These are phyloP conservation scores for Dryas drummondii DNA, from an alignment of 306 rosid genomes.

Conservation along the genomic window DNA sequence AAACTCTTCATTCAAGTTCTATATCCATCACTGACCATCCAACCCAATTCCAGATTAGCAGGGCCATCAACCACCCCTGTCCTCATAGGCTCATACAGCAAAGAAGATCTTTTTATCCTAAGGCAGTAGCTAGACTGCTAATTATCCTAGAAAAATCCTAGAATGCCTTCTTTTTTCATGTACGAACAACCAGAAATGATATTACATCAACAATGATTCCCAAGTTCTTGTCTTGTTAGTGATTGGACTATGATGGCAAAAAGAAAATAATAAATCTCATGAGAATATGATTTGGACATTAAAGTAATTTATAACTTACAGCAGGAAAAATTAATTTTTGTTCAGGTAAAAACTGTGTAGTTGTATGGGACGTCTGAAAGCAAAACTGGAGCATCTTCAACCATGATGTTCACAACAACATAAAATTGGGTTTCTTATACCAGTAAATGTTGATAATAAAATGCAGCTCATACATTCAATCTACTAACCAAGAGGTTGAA, in stretches of 20 bases:
- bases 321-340: not conserved
- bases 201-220: not conserved
- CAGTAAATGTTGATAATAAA: not conserved
- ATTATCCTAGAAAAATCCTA: not conserved
- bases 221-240: slow-evolving; percentile 1
- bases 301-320: not conserved
- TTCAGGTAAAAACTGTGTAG: not conserved
- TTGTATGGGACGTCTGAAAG: not conserved
- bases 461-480: not conserved
- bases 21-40: not conserved
- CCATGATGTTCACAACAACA: not conserved
- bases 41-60: not conserved
- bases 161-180: not conserved
- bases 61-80: too few relatives aligned
- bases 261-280: not conserved
- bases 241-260: not conserved
- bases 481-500: not conserved
- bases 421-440: not conserved
- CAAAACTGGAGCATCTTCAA: not conserved
- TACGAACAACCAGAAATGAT: not conserved
- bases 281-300: not conserved
- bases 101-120: not conserved
- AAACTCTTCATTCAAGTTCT: not conserved
- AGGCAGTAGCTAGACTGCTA: not conserved
- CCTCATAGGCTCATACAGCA: too few relatives aligned